phyloP scores from a whole-genome alignment of 2,329 filamentous ascomycete species.

The Helotiales sp. region DNA sequence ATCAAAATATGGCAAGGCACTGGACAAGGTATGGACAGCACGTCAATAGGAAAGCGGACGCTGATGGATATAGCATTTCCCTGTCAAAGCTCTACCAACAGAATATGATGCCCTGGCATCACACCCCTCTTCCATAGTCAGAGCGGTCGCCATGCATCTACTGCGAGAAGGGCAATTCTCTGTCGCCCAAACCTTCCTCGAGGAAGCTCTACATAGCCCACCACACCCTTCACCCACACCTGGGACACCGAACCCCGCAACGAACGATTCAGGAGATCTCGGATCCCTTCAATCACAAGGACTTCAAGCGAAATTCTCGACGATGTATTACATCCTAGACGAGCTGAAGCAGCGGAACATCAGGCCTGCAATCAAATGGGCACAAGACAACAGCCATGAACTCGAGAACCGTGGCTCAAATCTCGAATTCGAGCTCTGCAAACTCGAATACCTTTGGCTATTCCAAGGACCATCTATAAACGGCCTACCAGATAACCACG shows the following conservation, averaged over 20 bases:
- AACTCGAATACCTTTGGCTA: slow-evolving; percentile 86
- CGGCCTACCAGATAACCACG: slow-evolving; percentile 53
- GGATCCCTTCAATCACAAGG: slow-evolving; percentile 62
- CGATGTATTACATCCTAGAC: slow-evolving; percentile 88
- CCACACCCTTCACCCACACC: slow-evolving; percentile 38
- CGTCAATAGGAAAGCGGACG: neutral
- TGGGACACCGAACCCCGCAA: slow-evolving; percentile 35
- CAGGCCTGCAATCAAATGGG: slow-evolving; percentile 84
- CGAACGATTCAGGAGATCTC: slow-evolving; percentile 41
- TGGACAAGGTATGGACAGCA: slow-evolving; percentile 67
- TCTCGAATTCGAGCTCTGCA: slow-evolving; percentile 90
- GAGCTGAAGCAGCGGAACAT: slow-evolving; percentile 75
- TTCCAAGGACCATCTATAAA: slow-evolving; percentile 65
- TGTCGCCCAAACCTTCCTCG: slow-evolving; percentile 82
- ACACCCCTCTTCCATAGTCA: slow-evolving; percentile 78
- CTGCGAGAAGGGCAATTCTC: slow-evolving; percentile 91
- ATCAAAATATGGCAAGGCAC: slow-evolving; percentile 78
- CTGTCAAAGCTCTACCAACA: slow-evolving; percentile 64
- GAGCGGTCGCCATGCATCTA: slow-evolving; percentile 94
- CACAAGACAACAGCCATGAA: slow-evolving; percentile 64
- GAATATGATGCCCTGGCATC: slow-evolving; percentile 79
- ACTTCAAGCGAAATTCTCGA: slow-evolving; percentile 77
- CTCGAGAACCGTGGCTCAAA: slow-evolving; percentile 86
- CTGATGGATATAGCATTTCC: slow-evolving; percentile 31
- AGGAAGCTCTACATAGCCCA: slow-evolving; percentile 60